phyloP scores from a whole-genome alignment of 345 rosid genomes.

The Fremontodendron californicum region DNA sequence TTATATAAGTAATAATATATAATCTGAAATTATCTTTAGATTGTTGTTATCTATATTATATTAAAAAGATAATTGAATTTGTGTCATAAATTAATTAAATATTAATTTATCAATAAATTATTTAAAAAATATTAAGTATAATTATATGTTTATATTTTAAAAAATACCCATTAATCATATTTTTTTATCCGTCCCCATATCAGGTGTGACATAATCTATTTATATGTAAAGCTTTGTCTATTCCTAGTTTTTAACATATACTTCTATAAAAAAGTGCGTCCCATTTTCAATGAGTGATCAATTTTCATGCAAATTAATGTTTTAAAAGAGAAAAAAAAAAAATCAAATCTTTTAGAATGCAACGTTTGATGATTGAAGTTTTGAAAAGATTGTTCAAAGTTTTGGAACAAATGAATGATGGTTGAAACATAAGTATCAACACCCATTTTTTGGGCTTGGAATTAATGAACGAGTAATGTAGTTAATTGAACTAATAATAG shows the following conservation, averaged over 20 bases:
- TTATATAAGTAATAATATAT: not conserved
- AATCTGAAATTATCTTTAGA: not conserved
- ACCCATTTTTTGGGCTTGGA: not conserved
- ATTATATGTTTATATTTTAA: too few relatives aligned
- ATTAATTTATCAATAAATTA: too few relatives aligned
- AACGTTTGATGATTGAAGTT: not conserved
- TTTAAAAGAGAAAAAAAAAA: not conserved
- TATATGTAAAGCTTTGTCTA: not conserved
- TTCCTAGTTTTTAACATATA: not conserved
- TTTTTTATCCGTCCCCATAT: too few relatives aligned
- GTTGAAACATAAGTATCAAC: not conserved
- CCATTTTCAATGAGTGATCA: not conserved
- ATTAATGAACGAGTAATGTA: not conserved
- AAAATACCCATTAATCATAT: too few relatives aligned
- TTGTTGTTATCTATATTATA: too few relatives aligned
- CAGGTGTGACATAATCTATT: too few relatives aligned
- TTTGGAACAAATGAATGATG: not conserved
- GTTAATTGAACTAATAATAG: not conserved
- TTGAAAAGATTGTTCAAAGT: conserved; percentile 1
- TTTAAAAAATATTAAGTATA: too few relatives aligned
- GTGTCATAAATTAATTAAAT: too few relatives aligned
- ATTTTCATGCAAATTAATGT: not conserved
- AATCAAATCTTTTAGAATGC: not conserved
- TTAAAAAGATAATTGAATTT: too few relatives aligned
- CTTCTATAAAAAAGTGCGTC: not conserved